Base-by-base conservation (phyloP, 176 grass and related monocot species). In the barley (Hordeum vulgare) region DNA sequence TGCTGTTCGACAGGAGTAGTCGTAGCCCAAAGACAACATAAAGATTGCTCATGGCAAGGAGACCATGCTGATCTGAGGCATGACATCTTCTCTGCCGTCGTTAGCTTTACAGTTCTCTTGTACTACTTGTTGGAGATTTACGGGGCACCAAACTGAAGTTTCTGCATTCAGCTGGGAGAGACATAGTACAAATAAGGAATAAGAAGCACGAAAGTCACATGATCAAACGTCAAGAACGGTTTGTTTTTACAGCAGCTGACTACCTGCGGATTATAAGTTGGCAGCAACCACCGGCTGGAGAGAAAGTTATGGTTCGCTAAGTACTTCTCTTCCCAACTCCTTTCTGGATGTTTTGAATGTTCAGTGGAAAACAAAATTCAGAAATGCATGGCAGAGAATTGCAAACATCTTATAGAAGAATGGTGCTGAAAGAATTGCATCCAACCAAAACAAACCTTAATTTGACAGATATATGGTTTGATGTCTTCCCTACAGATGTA, bases 401-500 rank as follows among this genome's bases (percentile, higher is more conserved):
- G 25, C 35, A 84, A 10, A 26, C 21, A n/a, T 28, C 58, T 39
- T 80, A 51, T 11, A 36, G 8, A 60, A 67, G 54, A 25, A 75
- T 11, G 51, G 47, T n/a, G 18, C 5, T 40, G 4, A 29, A 63
- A 26, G 25, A 27, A 54, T n/a, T 64, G 17, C 26, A 83, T 47
- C 39, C 53, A 26, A 72, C 61, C 74, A 77, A 57, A 13, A 67
- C 20, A 40, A 26, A 57, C 34, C 71, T 77, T 77, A 37, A 59
- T 45, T 62, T 37, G 53, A n/a, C n/a, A 62, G 35, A 78, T 23
- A 9, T 54, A 68, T 41, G 21, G 23, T 31, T 61, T 25, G 8
- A 53, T 60, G 20, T 61, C 60, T 66, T 71, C n/a, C 26, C 31
- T 94, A 92, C 39, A 94, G 76, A 83, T 80, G 87, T 87, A 94